These are phyloP conservation scores for Heteromeles arbutifolia DNA, from an alignment of 306 rosid species.

Conservation along the genomic window DNA sequence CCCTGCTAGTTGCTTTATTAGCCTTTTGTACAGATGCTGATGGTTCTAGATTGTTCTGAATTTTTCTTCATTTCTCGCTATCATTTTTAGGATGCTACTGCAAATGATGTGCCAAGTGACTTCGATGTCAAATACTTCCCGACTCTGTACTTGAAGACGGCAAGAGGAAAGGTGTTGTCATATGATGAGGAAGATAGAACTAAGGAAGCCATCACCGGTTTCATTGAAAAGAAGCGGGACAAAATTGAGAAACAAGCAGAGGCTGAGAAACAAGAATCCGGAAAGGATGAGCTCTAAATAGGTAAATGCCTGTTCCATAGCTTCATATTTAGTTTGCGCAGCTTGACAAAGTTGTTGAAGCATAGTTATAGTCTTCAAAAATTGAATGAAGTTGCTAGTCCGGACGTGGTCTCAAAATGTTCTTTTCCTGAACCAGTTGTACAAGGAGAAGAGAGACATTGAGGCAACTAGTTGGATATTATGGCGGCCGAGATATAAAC, in stretches of 20 bases:
- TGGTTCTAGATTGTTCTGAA: neutral
- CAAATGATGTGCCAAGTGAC: constrained; percentile 62
- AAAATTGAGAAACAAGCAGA: constrained; percentile 15
- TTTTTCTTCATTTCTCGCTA: neutral
- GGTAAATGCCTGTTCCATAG: constrained; percentile 21
- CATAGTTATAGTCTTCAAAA: neutral
- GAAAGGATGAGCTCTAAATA: constrained; percentile 76
- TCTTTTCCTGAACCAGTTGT: neutral
- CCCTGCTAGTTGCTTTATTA: neutral
- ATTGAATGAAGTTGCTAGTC: no score
- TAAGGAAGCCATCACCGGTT: constrained; percentile 65
- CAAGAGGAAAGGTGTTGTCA: constrained; percentile 55
- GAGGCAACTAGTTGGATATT: constrained; percentile 3
- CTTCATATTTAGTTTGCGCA: neutral
- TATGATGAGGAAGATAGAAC: constrained; percentile 55
- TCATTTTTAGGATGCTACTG: constrained; percentile 69
- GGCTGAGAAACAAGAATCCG: constrained; percentile 31
- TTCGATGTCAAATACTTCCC: constrained; percentile 84
- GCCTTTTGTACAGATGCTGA: neutral
- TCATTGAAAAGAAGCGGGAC: constrained; percentile 71
- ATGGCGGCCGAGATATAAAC: neutral
- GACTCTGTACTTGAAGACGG: constrained; percentile 63
- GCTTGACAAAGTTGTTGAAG: neutral
- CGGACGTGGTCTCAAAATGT: neutral
- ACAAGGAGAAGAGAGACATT: neutral